Conservation (phyloP, 768 basidiomycete genomes). For the Cystofilobasidium bisporidii region DNA sequence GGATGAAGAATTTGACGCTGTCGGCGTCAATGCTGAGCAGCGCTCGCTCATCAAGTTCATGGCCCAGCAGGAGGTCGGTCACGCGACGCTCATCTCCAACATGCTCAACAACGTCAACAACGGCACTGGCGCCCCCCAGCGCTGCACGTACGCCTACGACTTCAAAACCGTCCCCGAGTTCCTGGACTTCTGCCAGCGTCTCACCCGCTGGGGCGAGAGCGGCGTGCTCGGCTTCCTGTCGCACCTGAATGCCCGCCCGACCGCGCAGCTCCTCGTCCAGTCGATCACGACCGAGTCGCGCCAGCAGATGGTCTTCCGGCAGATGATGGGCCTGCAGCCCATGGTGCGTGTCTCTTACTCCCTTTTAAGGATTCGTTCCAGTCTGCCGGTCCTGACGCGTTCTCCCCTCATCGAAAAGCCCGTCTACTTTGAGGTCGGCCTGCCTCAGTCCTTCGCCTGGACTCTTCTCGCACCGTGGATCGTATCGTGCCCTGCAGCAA, state of each 20-base stretch:
- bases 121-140: slow-evolving; percentile 33
- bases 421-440: slow-evolving; percentile 42
- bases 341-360: no score
- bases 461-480: slow-evolving; percentile 52
- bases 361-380: no score
- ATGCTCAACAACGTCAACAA: slow-evolving; percentile 41
- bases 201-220: slow-evolving; percentile 52
- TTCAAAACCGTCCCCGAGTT: slow-evolving; percentile 42
- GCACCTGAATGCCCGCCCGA: slow-evolving; percentile 52
- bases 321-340: slow-evolving; percentile 54
- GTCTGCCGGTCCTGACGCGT: no score
- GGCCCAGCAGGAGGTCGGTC: slow-evolving; percentile 48
- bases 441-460: slow-evolving; percentile 58
- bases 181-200: slow-evolving; percentile 29
- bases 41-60: slow-evolving; percentile 47
- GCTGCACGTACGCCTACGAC: slow-evolving; percentile 51
- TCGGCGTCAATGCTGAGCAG: slow-evolving; percentile 50
- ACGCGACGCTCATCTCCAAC: slow-evolving; percentile 50
- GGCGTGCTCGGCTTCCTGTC: slow-evolving; percentile 56
- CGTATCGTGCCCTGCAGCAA: slow-evolving; percentile 48
- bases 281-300: slow-evolving; percentile 55
- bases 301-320: slow-evolving; percentile 59
- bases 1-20: slow-evolving; percentile 49
- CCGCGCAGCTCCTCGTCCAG: slow-evolving; percentile 50
- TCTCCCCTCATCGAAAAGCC: no score